A percentile compares a stretch with the other conserved stretches of the same genome.
Conservation (phyloP, 192 early-diverging fungal genomes). For the Funneliformis mosseae region DNA sequence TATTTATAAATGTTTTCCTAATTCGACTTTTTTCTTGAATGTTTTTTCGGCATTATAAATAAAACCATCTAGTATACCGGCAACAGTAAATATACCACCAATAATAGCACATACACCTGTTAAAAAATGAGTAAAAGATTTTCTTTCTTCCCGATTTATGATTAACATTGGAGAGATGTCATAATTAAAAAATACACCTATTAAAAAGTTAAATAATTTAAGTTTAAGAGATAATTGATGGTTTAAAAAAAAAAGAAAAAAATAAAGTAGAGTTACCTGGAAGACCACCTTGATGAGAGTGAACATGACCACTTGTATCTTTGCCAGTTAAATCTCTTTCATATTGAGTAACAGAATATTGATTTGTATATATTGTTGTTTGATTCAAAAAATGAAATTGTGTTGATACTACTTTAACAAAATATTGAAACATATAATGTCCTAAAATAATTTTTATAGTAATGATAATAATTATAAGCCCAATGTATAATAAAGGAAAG, state of each 20-base stretch:
- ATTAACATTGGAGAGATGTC: conserved; percentile 98
- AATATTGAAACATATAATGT: conserved; percentile 82
- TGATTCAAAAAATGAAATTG: conserved; percentile 73
- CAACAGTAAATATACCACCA: conserved; percentile 95
- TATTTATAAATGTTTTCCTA: conserved; percentile 73
- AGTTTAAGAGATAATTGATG: neutral
- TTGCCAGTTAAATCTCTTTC: conserved; percentile 57
- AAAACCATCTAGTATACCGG: conserved; percentile 82
- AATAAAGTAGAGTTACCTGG: conserved; percentile 35
- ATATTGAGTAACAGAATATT: conserved; percentile 93
- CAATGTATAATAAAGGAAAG: neutral
- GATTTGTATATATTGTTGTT: conserved; percentile 79
- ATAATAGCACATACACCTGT: conserved; percentile 91
- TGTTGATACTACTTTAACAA: conserved; percentile 91
- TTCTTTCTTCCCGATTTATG: conserved; percentile 76
- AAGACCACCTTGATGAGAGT: conserved; percentile 33
- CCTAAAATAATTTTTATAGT: conserved; percentile 1
- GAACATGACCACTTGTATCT: conserved; percentile 27
- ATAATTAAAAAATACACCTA: conserved; percentile 90
- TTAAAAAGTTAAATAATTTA: conserved; percentile 26
- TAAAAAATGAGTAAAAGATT: conserved; percentile 86
- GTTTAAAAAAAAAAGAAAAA: neutral
- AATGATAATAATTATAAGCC: neutral
- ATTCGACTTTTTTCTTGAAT: conserved; percentile 75
- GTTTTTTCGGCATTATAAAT: conserved; percentile 86